phyloP scores from a whole-genome alignment of 495 filamentous ascomycete genomes.

The Penicillium herquei region DNA sequence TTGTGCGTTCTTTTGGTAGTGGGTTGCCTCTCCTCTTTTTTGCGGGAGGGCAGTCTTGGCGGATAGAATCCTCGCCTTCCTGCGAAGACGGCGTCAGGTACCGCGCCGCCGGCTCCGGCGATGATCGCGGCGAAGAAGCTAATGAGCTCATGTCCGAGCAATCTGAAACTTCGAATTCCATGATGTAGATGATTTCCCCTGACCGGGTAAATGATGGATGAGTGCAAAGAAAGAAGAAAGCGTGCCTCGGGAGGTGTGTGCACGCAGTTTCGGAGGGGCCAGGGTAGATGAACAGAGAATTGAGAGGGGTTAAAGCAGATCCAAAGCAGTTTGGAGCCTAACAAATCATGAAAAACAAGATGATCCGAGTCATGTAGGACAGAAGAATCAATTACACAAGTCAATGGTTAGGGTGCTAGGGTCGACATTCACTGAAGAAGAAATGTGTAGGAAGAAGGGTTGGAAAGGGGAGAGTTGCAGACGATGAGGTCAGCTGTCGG shows the following conservation, averaged over 20 bases:
- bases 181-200: constrained; percentile 12
- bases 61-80: constrained; percentile 46
- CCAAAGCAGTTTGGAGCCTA: not conserved
- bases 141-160: constrained; percentile 57
- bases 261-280: not conserved
- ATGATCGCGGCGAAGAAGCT: constrained; percentile 56
- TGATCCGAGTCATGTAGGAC: not conserved
- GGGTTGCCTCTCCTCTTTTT: constrained; percentile 71
- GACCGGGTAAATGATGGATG: not conserved
- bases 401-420: no score
- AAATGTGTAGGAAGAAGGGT: constrained; percentile 21
- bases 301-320: not conserved
- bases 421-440: not conserved
- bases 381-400: not conserved
- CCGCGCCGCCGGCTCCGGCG: constrained; percentile 52
- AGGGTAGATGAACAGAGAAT: not conserved
- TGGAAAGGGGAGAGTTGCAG: constrained; percentile 24
- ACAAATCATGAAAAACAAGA: not conserved
- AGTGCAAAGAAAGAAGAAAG: not conserved
- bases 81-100: constrained; percentile 58
- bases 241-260: not conserved
- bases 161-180: constrained; percentile 43
- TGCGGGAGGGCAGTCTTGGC: constrained; percentile 60
- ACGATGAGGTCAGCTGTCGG: constrained; percentile 35
- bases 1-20: constrained; percentile 69